Evolutionary conservation across 768 basidiomycete species (phyloP), one percentile per base, ranked within the genome.

Genomic region (Rubroboletus pulcherrimus): DNA sequence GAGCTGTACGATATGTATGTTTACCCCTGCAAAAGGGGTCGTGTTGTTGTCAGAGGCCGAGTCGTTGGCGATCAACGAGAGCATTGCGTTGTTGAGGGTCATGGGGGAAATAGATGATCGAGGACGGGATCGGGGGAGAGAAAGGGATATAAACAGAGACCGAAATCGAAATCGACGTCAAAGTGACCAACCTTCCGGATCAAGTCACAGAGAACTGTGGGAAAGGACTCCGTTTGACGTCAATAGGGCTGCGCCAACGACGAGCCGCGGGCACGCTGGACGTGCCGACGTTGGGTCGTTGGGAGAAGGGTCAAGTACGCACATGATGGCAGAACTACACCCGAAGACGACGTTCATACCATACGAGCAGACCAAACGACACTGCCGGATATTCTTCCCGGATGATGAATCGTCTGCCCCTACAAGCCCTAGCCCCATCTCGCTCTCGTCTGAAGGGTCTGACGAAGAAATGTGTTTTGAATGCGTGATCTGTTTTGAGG

Each of bases 401-500:
- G 65, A 60, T 10, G 56, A 69, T 19, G 53, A 34, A 44, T 47
- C 40, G 10, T 15, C 50, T 44, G 9, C 43, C 7, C 26, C 31
- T n/a, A 21, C 41, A 26, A 42, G 35, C 15, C 9, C 43, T 15
- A 57, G 34, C 35, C n/a, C 41, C 9, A 40, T 21, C 31, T 57
- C 61, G 19, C 15, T 38, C 19, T 43, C 52, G 5, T 51, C 49
- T 4, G 40, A 42, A 44, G 38, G 30, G 5, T 49, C 66, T 8
- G 41, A 54, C 19, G 49, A 56, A 50, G 62, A 55, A 33, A 21
- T 43, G 4, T 43, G 8, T 31, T 84, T 84, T 56, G 67, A 75
- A 50, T 88, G 86, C 62, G 71, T 74, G 29, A 70, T 87, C 24
- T 88, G 86, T 64, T 71, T 80, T 53, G 86, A 87, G 12, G 57